Evolutionary conservation across 164 flowering plant species (phyloP).

Genomic region (Protea cynaroides): DNA sequence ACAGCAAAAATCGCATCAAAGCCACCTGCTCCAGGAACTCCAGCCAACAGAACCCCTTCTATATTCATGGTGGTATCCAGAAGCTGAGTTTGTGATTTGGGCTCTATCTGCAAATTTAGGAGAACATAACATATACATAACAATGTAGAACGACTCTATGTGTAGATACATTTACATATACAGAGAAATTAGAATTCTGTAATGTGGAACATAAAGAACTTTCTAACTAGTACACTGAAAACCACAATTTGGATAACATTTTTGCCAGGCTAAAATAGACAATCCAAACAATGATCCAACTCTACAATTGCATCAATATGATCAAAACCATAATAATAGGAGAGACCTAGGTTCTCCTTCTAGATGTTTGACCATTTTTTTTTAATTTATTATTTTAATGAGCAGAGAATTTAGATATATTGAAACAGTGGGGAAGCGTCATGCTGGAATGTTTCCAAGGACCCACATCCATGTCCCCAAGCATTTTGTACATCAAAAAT

Average conservation of each 20-base stretch:
- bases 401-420: too few species aligned
- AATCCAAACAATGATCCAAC: neutral
- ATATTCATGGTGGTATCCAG: conserved; percentile 76
- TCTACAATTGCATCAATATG: neutral
- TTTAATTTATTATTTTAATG: too few species aligned
- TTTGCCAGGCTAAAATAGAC: neutral
- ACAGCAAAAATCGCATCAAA: conserved; percentile 96
- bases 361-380: too few species aligned
- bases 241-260: neutral
- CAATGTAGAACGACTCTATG: neutral
- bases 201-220: neutral
- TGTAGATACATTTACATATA: neutral
- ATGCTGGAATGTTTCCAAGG: too few species aligned
- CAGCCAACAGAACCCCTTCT: conserved; percentile 92
- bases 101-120: conserved; percentile 71
- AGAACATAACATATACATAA: neutral
- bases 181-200: neutral
- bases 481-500: too few species aligned
- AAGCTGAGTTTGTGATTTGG: conserved; percentile 83
- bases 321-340: neutral
- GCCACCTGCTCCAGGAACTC: conserved; percentile 99
- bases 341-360: too few species aligned
- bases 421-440: too few species aligned
- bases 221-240: neutral
- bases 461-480: too few species aligned